Evolutionary conservation across 306 rosid species (phyloP).

Genomic region (Fragaria vesca): DNA sequence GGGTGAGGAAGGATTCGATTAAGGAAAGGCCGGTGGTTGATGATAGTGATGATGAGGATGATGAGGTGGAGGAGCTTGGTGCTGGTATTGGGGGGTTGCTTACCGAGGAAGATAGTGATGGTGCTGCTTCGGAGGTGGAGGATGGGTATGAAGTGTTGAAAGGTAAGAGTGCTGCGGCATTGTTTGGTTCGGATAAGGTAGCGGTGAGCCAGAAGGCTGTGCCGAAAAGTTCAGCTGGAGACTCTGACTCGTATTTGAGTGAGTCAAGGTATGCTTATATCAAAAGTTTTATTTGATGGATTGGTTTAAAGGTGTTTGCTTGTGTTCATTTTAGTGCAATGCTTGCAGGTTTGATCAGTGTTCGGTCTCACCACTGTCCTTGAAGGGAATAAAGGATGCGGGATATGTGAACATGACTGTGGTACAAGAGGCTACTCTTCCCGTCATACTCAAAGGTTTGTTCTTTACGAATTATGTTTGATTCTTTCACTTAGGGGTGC

Average conservation of each 20-base stretch:
- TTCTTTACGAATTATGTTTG: background rate
- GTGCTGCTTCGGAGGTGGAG: slow-evolving; percentile 30
- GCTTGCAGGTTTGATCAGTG: slow-evolving; percentile 75
- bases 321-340: slow-evolving; percentile 27
- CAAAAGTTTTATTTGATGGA: background rate
- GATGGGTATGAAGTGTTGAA: slow-evolving; percentile 31
- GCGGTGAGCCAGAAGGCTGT: slow-evolving; percentile 15
- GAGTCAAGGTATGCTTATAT: slow-evolving; percentile 51
- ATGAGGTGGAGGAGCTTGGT: slow-evolving; percentile 22
- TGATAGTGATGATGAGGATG: slow-evolving; percentile 33
- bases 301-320: background rate
- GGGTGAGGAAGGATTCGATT: slow-evolving; percentile 26
- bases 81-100: slow-evolving; percentile 40
- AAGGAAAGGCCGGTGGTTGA: slow-evolving; percentile 24
- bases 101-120: slow-evolving; percentile 54
- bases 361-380: slow-evolving; percentile 65
- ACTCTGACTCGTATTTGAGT: slow-evolving; percentile 72
- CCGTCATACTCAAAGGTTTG: slow-evolving; percentile 78
- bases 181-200: slow-evolving; percentile 42
- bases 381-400: slow-evolving; percentile 86
- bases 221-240: slow-evolving; percentile 36
- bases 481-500: background rate
- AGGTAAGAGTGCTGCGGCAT: slow-evolving; percentile 39
- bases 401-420: slow-evolving; percentile 95
- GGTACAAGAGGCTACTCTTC: slow-evolving; percentile 97